Conservation (phyloP, 441 rosid species). For the Gossypium laxum region DNA sequence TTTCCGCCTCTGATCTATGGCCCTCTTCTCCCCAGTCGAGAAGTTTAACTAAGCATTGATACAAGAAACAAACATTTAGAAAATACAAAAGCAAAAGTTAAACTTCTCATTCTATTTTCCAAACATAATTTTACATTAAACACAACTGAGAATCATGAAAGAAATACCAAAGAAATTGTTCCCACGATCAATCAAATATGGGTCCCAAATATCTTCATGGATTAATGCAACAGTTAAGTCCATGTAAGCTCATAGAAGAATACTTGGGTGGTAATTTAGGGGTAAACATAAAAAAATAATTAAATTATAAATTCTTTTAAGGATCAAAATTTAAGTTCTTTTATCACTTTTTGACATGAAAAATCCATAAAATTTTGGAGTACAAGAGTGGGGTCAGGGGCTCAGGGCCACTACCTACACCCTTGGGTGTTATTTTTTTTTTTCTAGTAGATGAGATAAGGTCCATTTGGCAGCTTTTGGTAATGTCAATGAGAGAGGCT, state of each 20-base stretch:
- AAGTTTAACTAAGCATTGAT: conserved; percentile 45
- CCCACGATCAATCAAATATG: not conserved
- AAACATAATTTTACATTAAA: conserved; percentile 3
- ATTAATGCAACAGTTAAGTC: conserved; percentile 1
- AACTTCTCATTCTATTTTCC: not conserved
- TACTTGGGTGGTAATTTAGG: not conserved
- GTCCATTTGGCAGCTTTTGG: conserved; percentile 22
- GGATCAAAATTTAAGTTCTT: not conserved
- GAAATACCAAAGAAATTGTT: not conserved
- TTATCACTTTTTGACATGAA: not conserved
- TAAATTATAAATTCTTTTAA: not conserved
- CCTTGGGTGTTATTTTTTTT: not conserved
- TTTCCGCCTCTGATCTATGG: conserved; percentile 59
- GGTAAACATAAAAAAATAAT: not conserved
- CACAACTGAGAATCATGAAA: conserved; percentile 8
- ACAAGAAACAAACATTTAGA: not conserved
- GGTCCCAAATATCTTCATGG: not conserved
- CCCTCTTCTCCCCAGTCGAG: conserved; percentile 76
- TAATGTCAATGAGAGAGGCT: not conserved
- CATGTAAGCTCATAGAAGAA: conserved; percentile 4
- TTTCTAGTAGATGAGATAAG: conserved; percentile 11
- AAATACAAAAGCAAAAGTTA: not conserved
- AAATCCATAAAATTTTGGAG: not conserved
- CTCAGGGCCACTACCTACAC: not conserved
- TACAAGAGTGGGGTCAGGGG: not conserved